Evolutionary conservation across 306 rosid species (phyloP), one percentile per base, ranked within the genome.

Genomic region (Coriaria nepalensis): DNA sequence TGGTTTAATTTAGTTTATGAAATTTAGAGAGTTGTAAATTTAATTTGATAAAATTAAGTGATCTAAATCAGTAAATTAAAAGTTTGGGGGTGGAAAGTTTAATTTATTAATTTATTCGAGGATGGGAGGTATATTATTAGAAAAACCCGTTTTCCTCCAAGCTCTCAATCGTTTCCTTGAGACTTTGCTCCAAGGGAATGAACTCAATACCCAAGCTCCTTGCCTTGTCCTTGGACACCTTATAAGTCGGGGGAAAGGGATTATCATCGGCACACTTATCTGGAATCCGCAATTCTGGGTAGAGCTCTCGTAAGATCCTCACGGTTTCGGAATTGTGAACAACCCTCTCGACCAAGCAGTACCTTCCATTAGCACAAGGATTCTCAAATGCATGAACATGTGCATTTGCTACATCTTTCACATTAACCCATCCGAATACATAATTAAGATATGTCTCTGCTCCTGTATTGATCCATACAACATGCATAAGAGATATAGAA

Each of bases 361-460:
- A 78, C 64, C 96, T 69, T 62, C 96, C 93, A 45, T 47, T 67
- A 6, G 96, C 93, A 9, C 88, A 78, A 71, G 88, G 71, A 50
- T 61, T 74, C 77, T 87, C 94, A 76, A 57, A 87, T 9, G 94
- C 94, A 43, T 44, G 69, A 63, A 83, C 62, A 59, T 87, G 96
- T 6, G 96, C 93, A 2, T 67, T 52, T 15, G 87, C 88, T 46
- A 80, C 96, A 66, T 87, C 93, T 66, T 74, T 87, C 35, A 87
- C 93, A 36, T 83, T 45, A 14, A 83, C 65, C 94, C 81, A 87
- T 56, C 88, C 88, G 37, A 58, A 36, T 47, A 55, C 20, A 6
- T 2, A 8, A 59, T 87, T 80, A 10, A 68, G 74, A 68, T 57
- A 83, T 43, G 71, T 69, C 45, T 56, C 58, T 39, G 72, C 52